phyloP scores from a whole-genome alignment of 176 grass and related monocot species.

The Cymbopogon citratus region DNA sequence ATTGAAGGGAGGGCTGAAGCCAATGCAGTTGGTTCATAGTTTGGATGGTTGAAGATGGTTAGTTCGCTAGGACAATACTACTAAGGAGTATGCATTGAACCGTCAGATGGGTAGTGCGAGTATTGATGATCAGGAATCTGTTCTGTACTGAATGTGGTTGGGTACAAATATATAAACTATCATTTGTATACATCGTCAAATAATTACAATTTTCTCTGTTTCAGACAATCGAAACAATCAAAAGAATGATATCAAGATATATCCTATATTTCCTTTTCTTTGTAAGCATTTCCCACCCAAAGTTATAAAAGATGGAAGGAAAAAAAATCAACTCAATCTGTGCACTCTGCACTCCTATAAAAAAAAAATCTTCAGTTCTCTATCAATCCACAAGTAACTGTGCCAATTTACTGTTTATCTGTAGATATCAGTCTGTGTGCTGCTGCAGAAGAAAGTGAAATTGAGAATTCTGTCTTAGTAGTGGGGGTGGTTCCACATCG shows the following conservation, averaged over 20 bases:
- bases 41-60: background rate
- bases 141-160: background rate
- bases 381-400: constrained; percentile 22
- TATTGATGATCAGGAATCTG: background rate
- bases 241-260: constrained; percentile 17
- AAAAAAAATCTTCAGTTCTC: constrained; percentile 11
- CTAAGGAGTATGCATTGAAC: background rate
- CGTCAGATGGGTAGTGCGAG: background rate
- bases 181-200: constrained; percentile 12
- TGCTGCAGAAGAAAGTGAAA: constrained; percentile 46
- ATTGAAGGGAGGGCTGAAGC: background rate
- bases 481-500: constrained; percentile 24
- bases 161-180: background rate
- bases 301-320: background rate
- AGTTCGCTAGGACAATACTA: background rate
- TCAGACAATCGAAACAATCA: constrained; percentile 18
- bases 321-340: constrained; percentile 25
- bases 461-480: constrained; percentile 41
- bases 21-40: background rate
- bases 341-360: constrained; percentile 37
- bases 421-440: constrained; percentile 24
- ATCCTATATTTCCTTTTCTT: constrained; percentile 4
- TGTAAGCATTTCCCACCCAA: constrained; percentile 6
- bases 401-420: background rate
- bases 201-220: constrained; percentile 19